Conservation (phyloP, 176 grass and related monocot species). For the Zizania latifolia region DNA sequence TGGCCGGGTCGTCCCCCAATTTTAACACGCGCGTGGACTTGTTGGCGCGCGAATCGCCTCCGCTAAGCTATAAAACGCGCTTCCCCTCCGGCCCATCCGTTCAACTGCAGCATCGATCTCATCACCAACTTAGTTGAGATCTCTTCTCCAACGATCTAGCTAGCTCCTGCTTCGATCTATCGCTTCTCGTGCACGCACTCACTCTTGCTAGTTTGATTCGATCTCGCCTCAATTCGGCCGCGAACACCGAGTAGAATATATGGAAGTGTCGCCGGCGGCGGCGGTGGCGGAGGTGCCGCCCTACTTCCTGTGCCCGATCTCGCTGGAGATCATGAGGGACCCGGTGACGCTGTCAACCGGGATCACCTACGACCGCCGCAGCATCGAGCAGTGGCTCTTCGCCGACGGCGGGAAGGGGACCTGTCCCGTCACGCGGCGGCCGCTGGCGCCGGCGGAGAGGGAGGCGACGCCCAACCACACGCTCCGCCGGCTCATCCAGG, state of each 20-base stretch:
- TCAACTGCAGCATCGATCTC: not conserved
- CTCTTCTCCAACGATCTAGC: not conserved
- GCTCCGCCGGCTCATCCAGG: constrained; percentile 71
- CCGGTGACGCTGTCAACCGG: constrained; percentile 69
- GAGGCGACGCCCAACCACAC: constrained; percentile 90
- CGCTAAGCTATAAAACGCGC: constrained; percentile 42
- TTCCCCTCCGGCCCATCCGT: not conserved
- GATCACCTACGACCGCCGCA: constrained; percentile 81
- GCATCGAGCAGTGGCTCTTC: constrained; percentile 80
- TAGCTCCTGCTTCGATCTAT: not conserved
- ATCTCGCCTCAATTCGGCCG: not conserved
- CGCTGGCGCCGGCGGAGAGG: constrained; percentile 20
- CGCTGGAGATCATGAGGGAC: constrained; percentile 75
- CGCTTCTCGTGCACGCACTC: too few relatives aligned
- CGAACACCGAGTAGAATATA: too few relatives aligned
- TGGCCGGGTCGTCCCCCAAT: not conserved
- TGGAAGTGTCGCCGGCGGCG: constrained; percentile 19
- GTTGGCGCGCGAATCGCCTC: not conserved
- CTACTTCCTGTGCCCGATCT: constrained; percentile 84
- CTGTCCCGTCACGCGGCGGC: constrained; percentile 56
- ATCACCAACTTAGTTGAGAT: too few relatives aligned
- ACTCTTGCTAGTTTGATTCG: not conserved
- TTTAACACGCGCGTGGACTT: constrained; percentile 27
- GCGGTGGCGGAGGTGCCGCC: constrained; percentile 54
- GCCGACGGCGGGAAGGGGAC: constrained; percentile 24